Conservation (phyloP, 805 yeast genomes). For the Starmerella stellata region DNA sequence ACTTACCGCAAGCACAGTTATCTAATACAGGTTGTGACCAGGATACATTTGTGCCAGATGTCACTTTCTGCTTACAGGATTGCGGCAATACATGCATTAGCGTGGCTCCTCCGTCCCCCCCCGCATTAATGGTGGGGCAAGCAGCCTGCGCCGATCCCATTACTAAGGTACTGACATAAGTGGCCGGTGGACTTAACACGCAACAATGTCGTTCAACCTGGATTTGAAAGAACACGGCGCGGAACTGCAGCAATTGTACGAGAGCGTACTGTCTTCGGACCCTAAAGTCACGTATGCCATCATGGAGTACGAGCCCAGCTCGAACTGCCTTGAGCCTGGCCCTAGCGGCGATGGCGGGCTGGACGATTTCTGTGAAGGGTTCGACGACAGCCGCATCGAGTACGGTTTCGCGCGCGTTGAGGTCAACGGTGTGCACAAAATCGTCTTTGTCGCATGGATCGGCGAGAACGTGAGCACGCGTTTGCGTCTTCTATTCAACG, state of each 20-base stretch:
- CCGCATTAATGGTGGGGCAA: neutral
- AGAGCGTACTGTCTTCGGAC: constrained; percentile 63
- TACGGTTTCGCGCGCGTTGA: constrained; percentile 76
- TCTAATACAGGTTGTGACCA: too few relatives aligned
- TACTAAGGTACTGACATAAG: too few relatives aligned
- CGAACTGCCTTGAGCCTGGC: constrained; percentile 27
- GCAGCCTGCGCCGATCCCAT: too few relatives aligned
- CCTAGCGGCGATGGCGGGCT: constrained; percentile 46
- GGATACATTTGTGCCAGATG: too few relatives aligned
- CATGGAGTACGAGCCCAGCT: constrained; percentile 50
- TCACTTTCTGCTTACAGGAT: too few relatives aligned
- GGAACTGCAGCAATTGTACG: constrained; percentile 57
- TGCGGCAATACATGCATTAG: too few relatives aligned
- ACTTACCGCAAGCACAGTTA: too few relatives aligned
- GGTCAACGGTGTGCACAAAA: constrained; percentile 78
- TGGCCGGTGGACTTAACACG: too few relatives aligned
- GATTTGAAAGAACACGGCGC: constrained; percentile 50
- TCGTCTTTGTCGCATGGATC: constrained; percentile 73
- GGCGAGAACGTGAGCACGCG: constrained; percentile 78
- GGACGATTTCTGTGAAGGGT: constrained; percentile 58
- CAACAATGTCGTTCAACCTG: constrained; percentile 27
- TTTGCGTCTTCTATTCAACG: constrained; percentile 27
- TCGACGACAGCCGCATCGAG: constrained; percentile 75
- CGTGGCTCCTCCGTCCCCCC: neutral
- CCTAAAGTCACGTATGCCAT: constrained; percentile 56